phyloP scores from a whole-genome alignment of 345 rosid genomes.

The Odontarrhena argentea region DNA sequence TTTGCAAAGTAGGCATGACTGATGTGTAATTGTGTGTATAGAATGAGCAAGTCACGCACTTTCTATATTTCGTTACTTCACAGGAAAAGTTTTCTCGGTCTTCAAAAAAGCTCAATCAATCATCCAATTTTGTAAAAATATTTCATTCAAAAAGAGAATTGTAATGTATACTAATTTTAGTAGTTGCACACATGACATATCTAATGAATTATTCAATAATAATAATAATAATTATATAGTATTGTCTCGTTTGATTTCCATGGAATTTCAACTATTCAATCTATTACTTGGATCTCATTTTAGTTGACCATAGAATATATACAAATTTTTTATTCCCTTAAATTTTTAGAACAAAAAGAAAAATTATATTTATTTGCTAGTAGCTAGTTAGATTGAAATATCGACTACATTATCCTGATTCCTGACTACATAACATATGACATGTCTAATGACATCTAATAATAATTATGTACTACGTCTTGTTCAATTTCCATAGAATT shows the following conservation, averaged over 20 bases:
- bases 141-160: slow-evolving; percentile 15
- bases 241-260: neutral
- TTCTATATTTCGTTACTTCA: slow-evolving; percentile 11
- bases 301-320: slow-evolving; percentile 10
- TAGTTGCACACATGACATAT: slow-evolving; percentile 16
- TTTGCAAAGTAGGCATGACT: slow-evolving; percentile 8
- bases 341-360: slow-evolving; percentile 9
- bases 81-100: neutral
- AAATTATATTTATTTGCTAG: neutral
- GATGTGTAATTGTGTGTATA: neutral
- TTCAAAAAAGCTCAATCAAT: neutral
- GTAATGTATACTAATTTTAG: neutral
- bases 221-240: too few species aligned
- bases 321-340: neutral
- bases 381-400: too few species aligned
- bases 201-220: neutral
- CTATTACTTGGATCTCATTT: neutral
- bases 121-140: neutral
- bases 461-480: neutral
- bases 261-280: neutral
- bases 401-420: too few species aligned
- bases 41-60: slow-evolving; percentile 1
- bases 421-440: neutral
- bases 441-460: slow-evolving; percentile 1
- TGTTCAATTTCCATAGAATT: neutral